Base-by-base conservation (phyloP, 805 yeast genomes). In the Tetrapisispora arboricola region DNA sequence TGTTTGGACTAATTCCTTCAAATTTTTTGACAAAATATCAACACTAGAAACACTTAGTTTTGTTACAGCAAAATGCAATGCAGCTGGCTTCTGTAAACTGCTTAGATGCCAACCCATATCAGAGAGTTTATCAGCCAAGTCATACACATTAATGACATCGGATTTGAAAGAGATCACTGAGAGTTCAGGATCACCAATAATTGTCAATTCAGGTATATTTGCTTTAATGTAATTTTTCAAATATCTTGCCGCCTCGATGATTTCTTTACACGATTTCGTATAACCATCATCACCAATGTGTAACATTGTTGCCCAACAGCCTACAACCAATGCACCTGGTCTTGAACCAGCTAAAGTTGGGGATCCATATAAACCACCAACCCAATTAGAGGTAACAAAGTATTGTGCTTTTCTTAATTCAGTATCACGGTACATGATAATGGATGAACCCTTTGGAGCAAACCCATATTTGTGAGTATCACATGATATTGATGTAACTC, bases 381-480 rank as follows among this genome's bases (percentile, higher is more conserved):
- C 68, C 98, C 98, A 90, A 46, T 80, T 84, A 1, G 85, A 68
- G 39, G 78, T 71, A 24, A 88, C 72, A 60, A 80, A 92, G 61
- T 92, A 90, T 64, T 92, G 98, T 53, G 80, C 72, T 49, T 73
- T 72, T 43, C 98, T 71, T 42, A 86, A 70, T 43, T 73, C 71
- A 0, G 72, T 52, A 45, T 71, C 64, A 36, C 96, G 73, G 62
- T 92, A 92, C 95, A 92, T 81, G 51, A 92, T 82, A 19, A 90
- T 73, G 1, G 95, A 85, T 0, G 94, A 81, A 9, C 98, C 98
- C 63, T 90, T 90, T 30, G 98, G 98, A 8, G 97, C 96, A 70
- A 90, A 92, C 1, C 97, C 98, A 57, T 90, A 90, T 62, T 90
- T 90, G 68, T 90, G 98, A n/a, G 98, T 90, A 60, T 90, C 98